A percentile compares a stretch with the other conserved stretches of the same genome.
Evolutionary conservation across 768 basidiomycete genomes (phyloP).

Genomic region (Tricholoma sp.): DNA sequence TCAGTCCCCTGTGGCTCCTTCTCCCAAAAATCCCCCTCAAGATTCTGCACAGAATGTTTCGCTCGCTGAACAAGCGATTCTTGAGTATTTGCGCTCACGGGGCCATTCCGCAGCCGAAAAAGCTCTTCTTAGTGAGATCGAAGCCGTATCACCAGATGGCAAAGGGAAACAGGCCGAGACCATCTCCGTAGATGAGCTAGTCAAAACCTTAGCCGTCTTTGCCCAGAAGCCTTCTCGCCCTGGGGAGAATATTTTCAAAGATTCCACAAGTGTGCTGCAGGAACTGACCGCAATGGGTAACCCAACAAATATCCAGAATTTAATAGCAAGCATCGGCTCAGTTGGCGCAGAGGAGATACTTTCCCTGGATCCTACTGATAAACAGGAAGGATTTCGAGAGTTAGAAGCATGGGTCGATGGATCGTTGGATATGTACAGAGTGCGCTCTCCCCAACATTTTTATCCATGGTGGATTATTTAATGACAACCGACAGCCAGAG

Average conservation of each 20-base stretch:
- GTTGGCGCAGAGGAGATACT: constrained; percentile 81
- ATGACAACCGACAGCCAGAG: constrained; percentile 59
- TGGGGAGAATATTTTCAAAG: constrained; percentile 68
- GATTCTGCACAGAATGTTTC: constrained; percentile 31
- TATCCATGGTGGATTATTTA: constrained; percentile 2
- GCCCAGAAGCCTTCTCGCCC: constrained; percentile 62
- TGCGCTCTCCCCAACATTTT: constrained; percentile 29
- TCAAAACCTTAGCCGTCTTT: constrained; percentile 58
- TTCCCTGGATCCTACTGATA: constrained; percentile 77
- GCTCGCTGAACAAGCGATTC: constrained; percentile 37
- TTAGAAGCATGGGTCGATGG: constrained; percentile 88
- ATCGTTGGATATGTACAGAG: constrained; percentile 87
- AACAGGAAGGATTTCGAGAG: constrained; percentile 80
- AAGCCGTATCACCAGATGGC: constrained; percentile 38
- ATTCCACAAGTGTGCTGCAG: constrained; percentile 58
- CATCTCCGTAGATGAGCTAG: constrained; percentile 43
- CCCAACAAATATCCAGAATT: constrained; percentile 65
- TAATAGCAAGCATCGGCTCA: constrained; percentile 72
- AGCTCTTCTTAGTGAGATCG: constrained; percentile 40
- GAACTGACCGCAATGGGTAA: constrained; percentile 67
- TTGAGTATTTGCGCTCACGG: constrained; percentile 45
- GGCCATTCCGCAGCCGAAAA: constrained; percentile 47
- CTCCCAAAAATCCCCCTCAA: constrained; percentile 36
- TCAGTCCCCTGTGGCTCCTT: constrained; percentile 42
- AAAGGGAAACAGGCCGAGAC: constrained; percentile 39